Evolutionary conservation across 2,329 filamentous ascomycete genomes (phyloP).

Genomic region (Monosporascus sp.): DNA sequence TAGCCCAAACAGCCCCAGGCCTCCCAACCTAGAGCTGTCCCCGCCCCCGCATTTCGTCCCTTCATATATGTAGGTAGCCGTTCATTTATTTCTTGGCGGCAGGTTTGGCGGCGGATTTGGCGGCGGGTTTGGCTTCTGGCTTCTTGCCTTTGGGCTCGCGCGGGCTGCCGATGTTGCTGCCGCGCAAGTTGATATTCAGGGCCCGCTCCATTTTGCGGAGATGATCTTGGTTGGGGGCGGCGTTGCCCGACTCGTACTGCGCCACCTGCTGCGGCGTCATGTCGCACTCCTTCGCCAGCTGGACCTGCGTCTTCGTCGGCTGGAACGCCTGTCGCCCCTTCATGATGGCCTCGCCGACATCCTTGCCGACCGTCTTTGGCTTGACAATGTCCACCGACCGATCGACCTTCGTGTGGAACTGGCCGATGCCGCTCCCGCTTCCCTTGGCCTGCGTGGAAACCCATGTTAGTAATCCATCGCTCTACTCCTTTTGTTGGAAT

Average conservation of each 20-base stretch:
- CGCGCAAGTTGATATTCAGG: conserved; percentile 82
- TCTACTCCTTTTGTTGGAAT: not conserved
- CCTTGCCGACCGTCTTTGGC: conserved; percentile 80
- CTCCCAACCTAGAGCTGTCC: too few species aligned
- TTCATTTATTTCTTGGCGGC: conserved; percentile 2
- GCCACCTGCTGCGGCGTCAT: conserved; percentile 83
- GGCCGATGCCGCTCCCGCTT: conserved; percentile 67
- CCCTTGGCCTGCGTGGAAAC: conserved; percentile 28
- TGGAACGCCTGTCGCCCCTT: conserved; percentile 73
- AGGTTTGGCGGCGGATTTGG: too few species aligned
- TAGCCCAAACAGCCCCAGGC: too few species aligned
- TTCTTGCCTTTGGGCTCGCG: conserved; percentile 62
- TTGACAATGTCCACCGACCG: conserved; percentile 96
- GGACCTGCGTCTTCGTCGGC: conserved; percentile 95
- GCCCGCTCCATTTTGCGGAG: conserved; percentile 72
- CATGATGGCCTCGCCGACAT: conserved; percentile 78
- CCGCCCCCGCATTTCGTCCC: too few species aligned
- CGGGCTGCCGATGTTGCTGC: conserved; percentile 66
- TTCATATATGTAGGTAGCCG: too few species aligned
- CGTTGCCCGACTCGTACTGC: conserved; percentile 53
- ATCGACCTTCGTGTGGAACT: conserved; percentile 96
- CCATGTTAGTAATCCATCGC: conserved; percentile 10
- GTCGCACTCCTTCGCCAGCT: conserved; percentile 81
- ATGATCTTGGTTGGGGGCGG: conserved; percentile 77
- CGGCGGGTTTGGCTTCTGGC: not conserved